Base-by-base conservation (phyloP, 352 stramenopile species). In the Phytophthora citricola region DNA sequence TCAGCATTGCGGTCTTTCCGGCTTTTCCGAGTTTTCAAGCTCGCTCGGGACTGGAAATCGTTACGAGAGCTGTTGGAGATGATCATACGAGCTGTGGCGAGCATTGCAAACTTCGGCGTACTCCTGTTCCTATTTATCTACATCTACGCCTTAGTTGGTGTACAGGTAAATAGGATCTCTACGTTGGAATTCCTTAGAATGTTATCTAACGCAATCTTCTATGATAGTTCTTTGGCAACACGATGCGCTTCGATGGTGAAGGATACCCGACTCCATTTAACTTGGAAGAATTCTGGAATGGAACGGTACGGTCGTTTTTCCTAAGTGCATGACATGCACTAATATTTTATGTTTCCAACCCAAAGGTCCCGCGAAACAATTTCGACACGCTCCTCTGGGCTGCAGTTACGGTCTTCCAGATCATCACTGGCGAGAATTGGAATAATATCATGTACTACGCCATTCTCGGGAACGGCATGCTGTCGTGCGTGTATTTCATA, bases 61-160 rank as follows among this genome's bases (percentile, higher is more conserved):
- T 71, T 99, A 29, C 88, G 96, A n/a, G 87, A 94, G 12, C 78
- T 99, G 11, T 70, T 99, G 6, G 63, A 84, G 12, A 95, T 97
- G 58, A 97, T 99, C n/a, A 63, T 70, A 17, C 75, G 87, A 26
- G 95, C 95, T 5, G 78, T 98, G n/a, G 81, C 91, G 0, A 97
- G 98, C 32, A 95, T 99, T 39, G 77, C 75, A 5, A 98, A 98
- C 72, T 98, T 99, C 58, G 89, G 72, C 0, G 79, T 99, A 39
- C 86, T 99, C 6, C 78, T 99, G 8, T 87, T 97, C 52, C 78
- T 99, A 15, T 98, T 98, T 69, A 96, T 98, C 54, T 98, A 97
- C 69, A 98, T 98, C 45, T 98, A 97, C 67, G 84, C 91, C 26
- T 76, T 98, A 29, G 58, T 98, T 10, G 92, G 93, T 1, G 77